These are phyloP conservation scores for Chondrus crispus DNA, from an alignment of 23 red algal species.

Conservation along the genomic window DNA sequence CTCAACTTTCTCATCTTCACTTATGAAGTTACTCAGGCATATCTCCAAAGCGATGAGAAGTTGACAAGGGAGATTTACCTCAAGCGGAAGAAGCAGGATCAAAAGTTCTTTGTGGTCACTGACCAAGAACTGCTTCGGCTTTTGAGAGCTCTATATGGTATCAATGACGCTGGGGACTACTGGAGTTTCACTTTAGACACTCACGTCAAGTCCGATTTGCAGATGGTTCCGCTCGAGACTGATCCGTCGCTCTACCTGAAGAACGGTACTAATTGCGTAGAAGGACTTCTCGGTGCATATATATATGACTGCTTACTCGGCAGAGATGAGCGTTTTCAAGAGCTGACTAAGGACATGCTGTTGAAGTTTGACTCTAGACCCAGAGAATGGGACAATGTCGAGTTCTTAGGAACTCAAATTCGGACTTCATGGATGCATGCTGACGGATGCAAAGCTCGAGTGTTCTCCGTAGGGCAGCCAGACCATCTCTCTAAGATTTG, in stretches of 20 bases:
- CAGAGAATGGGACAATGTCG: neutral
- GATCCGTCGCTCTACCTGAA: neutral
- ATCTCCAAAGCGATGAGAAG: neutral
- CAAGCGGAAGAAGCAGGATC: neutral
- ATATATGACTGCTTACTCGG: neutral
- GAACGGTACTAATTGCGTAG: neutral
- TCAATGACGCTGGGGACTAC: slow-evolving; percentile 36
- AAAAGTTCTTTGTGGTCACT: neutral
- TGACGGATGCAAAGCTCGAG: too few species aligned
- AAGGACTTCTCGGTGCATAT: neutral
- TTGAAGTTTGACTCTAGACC: neutral
- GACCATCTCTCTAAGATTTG: neutral
- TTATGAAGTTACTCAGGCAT: neutral
- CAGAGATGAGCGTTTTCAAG: neutral
- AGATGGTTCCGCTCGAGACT: neutral
- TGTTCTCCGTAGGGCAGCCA: neutral
- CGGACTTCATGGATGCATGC: too few species aligned
- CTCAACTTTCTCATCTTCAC: neutral
- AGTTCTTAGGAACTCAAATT: neutral
- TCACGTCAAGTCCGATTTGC: neutral
- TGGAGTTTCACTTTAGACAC: neutral
- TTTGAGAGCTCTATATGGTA: slow-evolving; percentile 10
- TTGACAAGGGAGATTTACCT: neutral
- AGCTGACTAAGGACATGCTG: neutral
- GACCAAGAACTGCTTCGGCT: neutral